Base-by-base conservation (phyloP, 768 basidiomycete genomes). In the Fomitopsis serialis region DNA sequence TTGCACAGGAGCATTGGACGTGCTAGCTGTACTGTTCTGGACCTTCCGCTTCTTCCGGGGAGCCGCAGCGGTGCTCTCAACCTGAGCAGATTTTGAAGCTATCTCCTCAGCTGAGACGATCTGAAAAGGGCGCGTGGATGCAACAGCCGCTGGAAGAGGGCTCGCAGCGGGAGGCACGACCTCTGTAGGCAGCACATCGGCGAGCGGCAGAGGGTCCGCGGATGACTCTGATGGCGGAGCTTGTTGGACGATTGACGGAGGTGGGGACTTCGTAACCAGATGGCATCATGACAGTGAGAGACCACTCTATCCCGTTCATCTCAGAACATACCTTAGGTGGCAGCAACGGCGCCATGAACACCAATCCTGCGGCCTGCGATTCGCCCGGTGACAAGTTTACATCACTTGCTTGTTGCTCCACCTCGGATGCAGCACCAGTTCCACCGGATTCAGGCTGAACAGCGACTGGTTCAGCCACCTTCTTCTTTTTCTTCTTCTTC, bases 401-500 rank as follows among this genome's bases (percentile, higher is more conserved):
- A 17, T 15, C 15, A 40, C 8, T 7, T 15, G 13, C 37, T 4
- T 5, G 37, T 15, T 4, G 37, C 37, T 5, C 15, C 37, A 17
- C 8, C 15, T 4, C 15, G 37, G 19, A 17, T 15, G 15, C 37
- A 15, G 13, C 4, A 17, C 15, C 37, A 40, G 15, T 5, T 40
- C 15, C 7, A 40, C 19, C 37, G 37, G 5, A 17, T 40, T 15
- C 42, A 5, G 37, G 22, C 45, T 21, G 54, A 32, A 9, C 29
- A 15, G 37, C 15, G 5, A 15, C 37, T 43, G 25, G 45, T 40
- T 50, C 43, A 12, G 27, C 32, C n/a, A 36, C 27, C 49, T 53
- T 57, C 9, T 35, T 53, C 51, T 49, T 48, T 29, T 50, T 54
- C 19, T 46, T 37, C 43, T 43, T 17, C 25, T 44, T 53, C 40